Conservation (phyloP, 495 filamentous ascomycete genomes). For the Xylaria palmicola region DNA sequence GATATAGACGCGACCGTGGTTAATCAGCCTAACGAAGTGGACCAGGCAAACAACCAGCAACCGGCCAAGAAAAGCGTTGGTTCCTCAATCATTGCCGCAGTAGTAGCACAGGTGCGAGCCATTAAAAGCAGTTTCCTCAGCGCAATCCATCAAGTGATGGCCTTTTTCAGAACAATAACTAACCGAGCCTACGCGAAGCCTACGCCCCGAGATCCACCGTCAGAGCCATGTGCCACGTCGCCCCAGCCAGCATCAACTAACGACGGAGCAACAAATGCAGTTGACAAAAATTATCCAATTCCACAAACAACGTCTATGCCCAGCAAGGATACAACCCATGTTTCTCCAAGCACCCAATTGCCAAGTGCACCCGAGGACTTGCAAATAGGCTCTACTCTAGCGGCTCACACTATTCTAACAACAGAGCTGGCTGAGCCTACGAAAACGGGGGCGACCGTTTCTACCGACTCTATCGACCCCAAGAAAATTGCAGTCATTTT, state of each 20-base stretch:
- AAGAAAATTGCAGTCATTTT: constrained; percentile 77
- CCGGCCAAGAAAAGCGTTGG: constrained; percentile 6
- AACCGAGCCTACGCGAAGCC: constrained; percentile 20
- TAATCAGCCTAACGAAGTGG: neutral
- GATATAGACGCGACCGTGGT: neutral
- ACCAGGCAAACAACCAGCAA: neutral
- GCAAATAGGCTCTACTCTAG: neutral
- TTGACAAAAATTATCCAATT: neutral
- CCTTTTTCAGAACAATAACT: constrained; percentile 18
- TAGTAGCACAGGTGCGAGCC: constrained; percentile 28
- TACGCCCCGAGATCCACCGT: neutral
- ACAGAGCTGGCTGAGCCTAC: neutral
- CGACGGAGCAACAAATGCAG: neutral
- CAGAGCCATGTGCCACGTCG: neutral
- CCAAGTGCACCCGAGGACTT: neutral
- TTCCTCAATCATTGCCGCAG: constrained; percentile 14
- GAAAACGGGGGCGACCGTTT: neutral
- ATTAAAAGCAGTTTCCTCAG: constrained; percentile 9
- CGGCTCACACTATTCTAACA: neutral
- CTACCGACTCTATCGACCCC: constrained; percentile 22
- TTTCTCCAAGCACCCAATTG: neutral
- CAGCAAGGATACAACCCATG: neutral
- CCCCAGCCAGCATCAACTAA: constrained; percentile 7
- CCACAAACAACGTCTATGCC: neutral
- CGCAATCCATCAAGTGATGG: constrained; percentile 17